These are phyloP conservation scores for Ramaria sp. DNA, from an alignment of 768 basidiomycete species.

Conservation along the genomic window DNA sequence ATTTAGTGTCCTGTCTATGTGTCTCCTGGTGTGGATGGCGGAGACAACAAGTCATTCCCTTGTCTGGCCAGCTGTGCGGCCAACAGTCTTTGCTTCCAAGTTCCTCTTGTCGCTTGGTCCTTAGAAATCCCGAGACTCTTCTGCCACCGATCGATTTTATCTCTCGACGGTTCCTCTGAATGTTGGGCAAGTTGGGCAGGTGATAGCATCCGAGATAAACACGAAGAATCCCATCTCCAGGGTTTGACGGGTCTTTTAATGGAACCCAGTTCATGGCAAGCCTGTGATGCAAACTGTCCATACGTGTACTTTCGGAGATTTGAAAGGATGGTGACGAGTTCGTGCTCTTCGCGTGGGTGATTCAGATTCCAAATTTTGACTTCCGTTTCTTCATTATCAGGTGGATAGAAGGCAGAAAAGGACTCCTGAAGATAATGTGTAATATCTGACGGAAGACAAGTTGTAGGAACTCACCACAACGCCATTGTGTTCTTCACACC, in stretches of 20 bases:
- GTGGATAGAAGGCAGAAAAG: slow-evolving; percentile 1
- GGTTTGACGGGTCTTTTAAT: not conserved
- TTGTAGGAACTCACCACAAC: not conserved
- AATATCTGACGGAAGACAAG: not conserved
- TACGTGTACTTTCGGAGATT: slow-evolving; percentile 1
- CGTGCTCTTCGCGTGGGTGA: not conserved
- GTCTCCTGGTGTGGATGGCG: slow-evolving; percentile 5
- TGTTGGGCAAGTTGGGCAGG: not conserved
- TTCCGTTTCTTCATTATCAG: not conserved
- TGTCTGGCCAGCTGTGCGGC: not conserved
- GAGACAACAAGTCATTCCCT: slow-evolving; percentile 2
- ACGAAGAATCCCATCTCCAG: not conserved
- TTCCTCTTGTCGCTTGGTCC: not conserved
- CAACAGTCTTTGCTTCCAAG: not conserved
- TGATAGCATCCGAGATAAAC: not conserved
- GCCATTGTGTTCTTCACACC: slow-evolving; percentile 1
- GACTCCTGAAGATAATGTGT: not conserved
- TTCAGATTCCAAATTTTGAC: slow-evolving; percentile 1
- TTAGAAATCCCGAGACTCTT: not conserved
- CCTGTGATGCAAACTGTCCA: not conserved
- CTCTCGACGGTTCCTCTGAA: not conserved
- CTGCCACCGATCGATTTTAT: not conserved
- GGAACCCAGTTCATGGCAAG: not conserved
- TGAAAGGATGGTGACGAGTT: not conserved
- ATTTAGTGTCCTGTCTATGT: not conserved